Evolutionary conservation across 2,329 filamentous ascomycete genomes (phyloP).

Genomic region (Clarireedia hainanense): DNA sequence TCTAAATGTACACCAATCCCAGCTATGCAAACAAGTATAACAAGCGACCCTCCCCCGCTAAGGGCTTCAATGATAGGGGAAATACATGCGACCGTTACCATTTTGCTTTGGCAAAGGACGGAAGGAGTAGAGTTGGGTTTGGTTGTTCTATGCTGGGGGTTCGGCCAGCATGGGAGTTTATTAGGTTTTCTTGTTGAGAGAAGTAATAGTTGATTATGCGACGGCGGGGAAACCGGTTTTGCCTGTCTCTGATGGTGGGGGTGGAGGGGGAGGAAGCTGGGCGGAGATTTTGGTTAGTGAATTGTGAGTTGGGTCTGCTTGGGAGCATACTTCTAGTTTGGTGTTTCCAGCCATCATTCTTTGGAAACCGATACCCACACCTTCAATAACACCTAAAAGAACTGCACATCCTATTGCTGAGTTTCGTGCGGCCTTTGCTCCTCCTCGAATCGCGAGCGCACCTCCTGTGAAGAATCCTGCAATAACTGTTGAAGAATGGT

Average conservation of each 20-base stretch:
- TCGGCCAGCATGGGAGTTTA: slow-evolving; percentile 9
- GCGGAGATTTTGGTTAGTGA: slow-evolving; percentile 5
- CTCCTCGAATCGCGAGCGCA: slow-evolving; percentile 83
- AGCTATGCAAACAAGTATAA: slow-evolving; percentile 24
- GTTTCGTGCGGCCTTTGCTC: slow-evolving; percentile 85
- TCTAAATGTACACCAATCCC: slow-evolving; percentile 21
- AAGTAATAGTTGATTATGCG: slow-evolving; percentile 14
- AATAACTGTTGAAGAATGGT: slow-evolving; percentile 48
- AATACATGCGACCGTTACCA: slow-evolving; percentile 11
- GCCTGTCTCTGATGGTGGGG: slow-evolving; percentile 26
- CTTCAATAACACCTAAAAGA: slow-evolving; percentile 90
- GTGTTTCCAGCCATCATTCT: slow-evolving; percentile 90
- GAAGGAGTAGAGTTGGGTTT: slow-evolving; percentile 28
- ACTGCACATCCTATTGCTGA: slow-evolving; percentile 94
- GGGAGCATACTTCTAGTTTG: slow-evolving; percentile 59
- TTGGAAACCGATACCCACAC: slow-evolving; percentile 91
- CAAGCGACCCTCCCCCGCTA: background rate
- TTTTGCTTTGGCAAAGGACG: slow-evolving; percentile 15
- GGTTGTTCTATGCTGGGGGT: slow-evolving; percentile 14
- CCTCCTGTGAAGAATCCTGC: slow-evolving; percentile 96
- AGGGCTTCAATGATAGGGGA: slow-evolving; percentile 12
- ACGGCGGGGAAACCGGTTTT: slow-evolving; percentile 26
- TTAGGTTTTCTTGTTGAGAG: background rate
- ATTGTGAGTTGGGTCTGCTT: background rate
- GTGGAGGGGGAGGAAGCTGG: slow-evolving; percentile 26